Evolutionary conservation across 768 basidiomycete genomes (phyloP), one percentile per base, ranked within the genome.

Genomic region (Xerocomellus amylosporus): DNA sequence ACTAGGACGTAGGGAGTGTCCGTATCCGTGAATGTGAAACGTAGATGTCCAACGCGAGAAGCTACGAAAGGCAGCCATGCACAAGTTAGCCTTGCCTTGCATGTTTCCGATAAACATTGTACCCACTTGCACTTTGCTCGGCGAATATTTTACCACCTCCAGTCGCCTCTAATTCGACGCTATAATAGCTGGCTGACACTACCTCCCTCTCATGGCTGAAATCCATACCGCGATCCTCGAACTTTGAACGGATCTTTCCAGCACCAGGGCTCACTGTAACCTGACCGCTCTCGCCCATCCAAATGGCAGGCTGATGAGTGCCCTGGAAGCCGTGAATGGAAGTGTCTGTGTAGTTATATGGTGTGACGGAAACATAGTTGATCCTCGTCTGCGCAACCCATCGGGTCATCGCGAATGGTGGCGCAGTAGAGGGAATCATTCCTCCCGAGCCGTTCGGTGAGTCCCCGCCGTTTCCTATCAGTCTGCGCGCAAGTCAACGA

Each of bases 361-460:
- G 85, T 2, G 83, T 83, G 10, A 83, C 77, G 5, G 86, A 89
- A 44, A 88, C 86, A 56, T 86, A 89, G 70, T 89, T 90, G 52
- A 82, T 73, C 54, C 87, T 80, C 9, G 87, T 91, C 68, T 89
- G 87, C 0, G 89, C 87, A 12, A 88, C 86, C 90, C 90, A 91
- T 31, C 90, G 80, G 0, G 88, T 90, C 88, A 90, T 90, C 6
- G 80, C 90, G 61, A 92, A 93, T 0, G 90, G 90, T 4, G 89
- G 88, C 5, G 82, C 84, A n/a, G 76, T 75, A 8, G 84, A 85
- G 0, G 88, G 87, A 44, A 90, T 88, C 86, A 87, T 89, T 0
- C 88, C 88, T 26, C 88, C 87, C 0, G 85, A 84, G 2, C 79
- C 81, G 59, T 88, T 83, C 1, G 88, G 87, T 0, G 80, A 80